Evolutionary conservation across 2,329 filamentous ascomycete species (phyloP), one percentile per base, ranked within the genome.

Genomic region (Colletotrichum zoysiae): DNA sequence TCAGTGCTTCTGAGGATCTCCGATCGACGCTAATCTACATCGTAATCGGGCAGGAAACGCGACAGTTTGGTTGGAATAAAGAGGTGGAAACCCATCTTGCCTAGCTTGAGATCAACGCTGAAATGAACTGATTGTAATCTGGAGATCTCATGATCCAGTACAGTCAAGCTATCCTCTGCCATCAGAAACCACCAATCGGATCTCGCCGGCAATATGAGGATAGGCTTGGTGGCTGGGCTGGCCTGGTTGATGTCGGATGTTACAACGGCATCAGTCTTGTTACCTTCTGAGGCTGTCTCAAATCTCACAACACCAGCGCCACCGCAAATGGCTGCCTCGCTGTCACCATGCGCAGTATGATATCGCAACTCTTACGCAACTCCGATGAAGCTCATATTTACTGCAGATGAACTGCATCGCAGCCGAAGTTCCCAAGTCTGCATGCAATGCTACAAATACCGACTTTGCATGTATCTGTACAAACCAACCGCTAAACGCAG

Each of bases 401-500:
- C 4, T 26, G 12, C 11, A 66, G 67, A 48, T 33, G 18, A 58
- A 58, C 4, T 70, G 67, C 46, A 70, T 63, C 4, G 30, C 40
- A 5, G 30, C 55, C 9, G 33, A 67, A n/a, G 16, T 70, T 9
- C 26, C 63, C 7, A 62, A 56, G 5, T 70, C 63, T 5, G 16
- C 50, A 1, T 70, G 67, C 23, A 65, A 70, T 20, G 48, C 63
- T 3, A 5, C 30, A 4, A 3, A 30, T 30, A 67, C 67, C 6
- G 63, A 70, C n/a, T 42, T 57, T 5, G 14, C 42, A 8, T 70
- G 67, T n/a, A 70, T 70, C 11, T 70, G 67, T 42, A 50, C 50
- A 6, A 51, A 67, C 46, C 48, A 61, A 30, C n/a, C 50, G 8
- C 63, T 70, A 1, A 67, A 70, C 14, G 30, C 18, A n/a, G 64